A percentile compares a stretch with the other conserved stretches of the same genome.
Evolutionary conservation across 345 rosid genomes (phyloP).

Genomic region (Jatropha curcas): DNA sequence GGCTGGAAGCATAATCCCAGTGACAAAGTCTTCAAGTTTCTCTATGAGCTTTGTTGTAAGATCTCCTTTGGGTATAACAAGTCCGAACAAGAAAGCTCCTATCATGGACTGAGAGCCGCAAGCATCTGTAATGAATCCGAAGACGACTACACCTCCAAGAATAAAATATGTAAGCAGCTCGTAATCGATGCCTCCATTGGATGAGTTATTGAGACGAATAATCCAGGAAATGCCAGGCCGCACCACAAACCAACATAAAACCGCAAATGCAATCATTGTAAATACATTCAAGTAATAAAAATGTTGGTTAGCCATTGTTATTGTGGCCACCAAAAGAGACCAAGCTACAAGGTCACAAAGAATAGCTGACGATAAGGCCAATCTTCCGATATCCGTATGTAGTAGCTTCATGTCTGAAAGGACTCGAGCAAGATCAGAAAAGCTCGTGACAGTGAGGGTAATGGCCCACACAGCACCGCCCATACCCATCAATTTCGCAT

Average conservation of each 20-base stretch:
- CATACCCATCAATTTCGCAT: background rate
- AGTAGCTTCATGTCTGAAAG: slow-evolving; percentile 70
- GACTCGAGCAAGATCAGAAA: slow-evolving; percentile 52
- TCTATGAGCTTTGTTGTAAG: background rate
- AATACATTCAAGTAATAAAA: slow-evolving; percentile 5
- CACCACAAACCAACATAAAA: slow-evolving; percentile 34
- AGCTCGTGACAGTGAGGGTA: slow-evolving; percentile 56
- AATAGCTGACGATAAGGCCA: slow-evolving; percentile 50
- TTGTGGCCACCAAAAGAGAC: slow-evolving; percentile 37
- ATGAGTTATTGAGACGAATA: slow-evolving; percentile 21
- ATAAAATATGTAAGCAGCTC: slow-evolving; percentile 9
- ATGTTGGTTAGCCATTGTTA: slow-evolving; percentile 17
- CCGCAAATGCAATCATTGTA: slow-evolving; percentile 30
- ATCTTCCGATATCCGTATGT: slow-evolving; percentile 53
- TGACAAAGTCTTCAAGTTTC: slow-evolving; percentile 1
- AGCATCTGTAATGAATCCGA: slow-evolving; percentile 21
- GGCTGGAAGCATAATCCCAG: slow-evolving; percentile 16
- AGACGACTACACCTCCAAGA: slow-evolving; percentile 6
- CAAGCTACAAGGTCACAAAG: slow-evolving; percentile 52
- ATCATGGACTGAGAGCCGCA: slow-evolving; percentile 20
- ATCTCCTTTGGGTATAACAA: slow-evolving; percentile 20
- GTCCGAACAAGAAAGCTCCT: slow-evolving; percentile 24
- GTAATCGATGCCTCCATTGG: slow-evolving; percentile 24
- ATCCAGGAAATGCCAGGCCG: slow-evolving; percentile 48
- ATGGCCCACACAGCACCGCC: slow-evolving; percentile 48